phyloP scores from a whole-genome alignment of 306 rosid species.

The Nissolia schottii region DNA sequence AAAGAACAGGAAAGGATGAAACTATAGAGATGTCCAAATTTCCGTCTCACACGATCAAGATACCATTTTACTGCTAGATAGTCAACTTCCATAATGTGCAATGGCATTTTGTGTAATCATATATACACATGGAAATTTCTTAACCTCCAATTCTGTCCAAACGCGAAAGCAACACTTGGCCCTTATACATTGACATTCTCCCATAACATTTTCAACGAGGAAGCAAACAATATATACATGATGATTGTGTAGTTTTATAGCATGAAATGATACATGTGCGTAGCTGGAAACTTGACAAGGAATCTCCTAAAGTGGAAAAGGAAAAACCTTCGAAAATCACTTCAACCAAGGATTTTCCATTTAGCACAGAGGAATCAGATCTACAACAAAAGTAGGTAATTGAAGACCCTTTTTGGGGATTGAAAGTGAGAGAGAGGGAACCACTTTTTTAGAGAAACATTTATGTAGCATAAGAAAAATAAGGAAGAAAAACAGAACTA shows the following conservation, averaged over 20 bases:
- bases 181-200: background rate
- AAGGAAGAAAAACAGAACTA: background rate
- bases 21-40: constrained; percentile 27
- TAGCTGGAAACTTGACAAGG: background rate
- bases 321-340: background rate
- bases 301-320: background rate
- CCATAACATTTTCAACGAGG: background rate
- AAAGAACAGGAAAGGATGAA: background rate
- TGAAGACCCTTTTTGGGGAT: constrained; percentile 1
- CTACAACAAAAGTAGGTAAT: constrained; percentile 24
- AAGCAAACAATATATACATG: background rate
- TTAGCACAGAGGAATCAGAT: constrained; percentile 35
- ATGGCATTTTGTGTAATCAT: constrained; percentile 11
- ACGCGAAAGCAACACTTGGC: background rate
- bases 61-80: background rate
- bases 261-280: background rate
- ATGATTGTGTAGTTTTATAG: background rate
- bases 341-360: constrained; percentile 14
- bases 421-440: background rate
- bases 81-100: background rate
- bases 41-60: background rate
- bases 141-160: constrained; percentile 46
- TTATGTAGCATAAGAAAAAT: background rate
- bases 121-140: background rate
- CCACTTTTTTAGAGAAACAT: background rate